Evolutionary conservation across 2,329 filamentous ascomycete genomes (phyloP).

Genomic region (Atkinsonella hypoxylon): DNA sequence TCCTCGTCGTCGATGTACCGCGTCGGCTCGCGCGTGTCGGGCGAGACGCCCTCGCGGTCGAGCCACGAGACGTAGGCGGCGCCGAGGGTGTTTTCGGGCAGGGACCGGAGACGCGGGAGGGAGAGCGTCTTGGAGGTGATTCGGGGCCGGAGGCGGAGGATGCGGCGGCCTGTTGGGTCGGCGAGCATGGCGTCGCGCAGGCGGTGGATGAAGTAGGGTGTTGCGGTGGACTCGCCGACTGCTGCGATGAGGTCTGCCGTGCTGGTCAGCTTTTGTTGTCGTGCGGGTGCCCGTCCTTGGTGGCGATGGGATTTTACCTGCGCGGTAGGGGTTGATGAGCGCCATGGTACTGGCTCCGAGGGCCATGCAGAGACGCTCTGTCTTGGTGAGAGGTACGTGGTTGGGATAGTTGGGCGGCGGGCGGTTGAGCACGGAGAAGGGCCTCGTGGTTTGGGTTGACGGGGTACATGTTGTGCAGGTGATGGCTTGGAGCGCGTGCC

Average conservation of each 20-base stretch:
- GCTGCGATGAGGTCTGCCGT: constrained; percentile 78
- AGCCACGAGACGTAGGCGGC: constrained; percentile 79
- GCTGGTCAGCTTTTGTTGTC: not conserved
- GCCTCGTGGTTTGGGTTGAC: constrained; percentile 7
- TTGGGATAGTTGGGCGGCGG: constrained; percentile 81
- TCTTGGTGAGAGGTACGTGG: constrained; percentile 73
- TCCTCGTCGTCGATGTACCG: constrained; percentile 91
- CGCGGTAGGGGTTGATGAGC: constrained; percentile 65
- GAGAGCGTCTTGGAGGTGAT: constrained; percentile 65
- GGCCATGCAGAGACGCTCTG: constrained; percentile 65
- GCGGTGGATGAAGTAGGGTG: constrained; percentile 87
- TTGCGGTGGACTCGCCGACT: constrained; percentile 87
- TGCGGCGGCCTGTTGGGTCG: constrained; percentile 71
- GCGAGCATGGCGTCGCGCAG: constrained; percentile 87
- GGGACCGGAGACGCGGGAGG: constrained; percentile 55
- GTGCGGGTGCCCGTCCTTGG: not conserved
- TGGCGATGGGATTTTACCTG: constrained; percentile 36
- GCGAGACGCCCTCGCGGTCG: constrained; percentile 85
- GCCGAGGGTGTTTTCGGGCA: constrained; percentile 67
- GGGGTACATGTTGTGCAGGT: constrained; percentile 1
- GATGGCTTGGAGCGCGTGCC: constrained; percentile 9
- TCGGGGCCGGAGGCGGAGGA: constrained; percentile 79
- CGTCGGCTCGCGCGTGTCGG: constrained; percentile 73
- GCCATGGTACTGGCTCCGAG: constrained; percentile 51
- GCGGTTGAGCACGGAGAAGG: constrained; percentile 74